Base-by-base conservation (phyloP, 2,329 filamentous ascomycete genomes). In the Proliferodiscus dingleyae region DNA sequence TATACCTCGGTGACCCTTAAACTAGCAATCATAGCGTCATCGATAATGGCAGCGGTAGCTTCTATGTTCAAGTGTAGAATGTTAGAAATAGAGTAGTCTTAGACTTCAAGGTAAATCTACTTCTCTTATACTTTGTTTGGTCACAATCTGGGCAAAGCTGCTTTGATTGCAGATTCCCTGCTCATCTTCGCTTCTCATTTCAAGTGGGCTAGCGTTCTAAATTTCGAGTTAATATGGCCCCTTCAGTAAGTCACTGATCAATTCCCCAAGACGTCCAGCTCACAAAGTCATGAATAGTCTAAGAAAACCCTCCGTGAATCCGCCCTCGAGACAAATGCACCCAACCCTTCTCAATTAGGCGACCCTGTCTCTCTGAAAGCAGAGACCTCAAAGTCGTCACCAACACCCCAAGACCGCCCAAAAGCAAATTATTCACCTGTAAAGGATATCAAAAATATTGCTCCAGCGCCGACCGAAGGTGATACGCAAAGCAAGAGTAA, bases 341-440 rank as follows among this genome's bases (percentile, higher is more conserved):
- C 46, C 33, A 56, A 56, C 28, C 54, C 51, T 11, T 52, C 54
- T 3, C 51, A 54, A 41, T 49, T 56, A 32, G 54, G 54, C 19
- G 54, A 54, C 24, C 54, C 54, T 10, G 43, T 52, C 11, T 54
- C 51, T 2, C 19, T 56, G 4, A 54, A 56, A 48, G 43, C 47
- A 32, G 51, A 56, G 41, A 48, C 45, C 2, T 46, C 50, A 4
- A 21, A 41, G n/a, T 19, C 37, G 9, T 44, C 23, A 9, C 54
- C 49, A 10, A 52, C 47, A 7, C 8, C 36, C 9, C 22, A 49
- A 32, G 46, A 47, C 15, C 38, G 26, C 1, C 45, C 40, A 23
- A 32, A 21, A 7, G 47, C 47, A 7, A 29, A 37, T 15, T 45
- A 34, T 4, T 38, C 40, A 2, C 42, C 28, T 11, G 24, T 15